A percentile compares a stretch with the other conserved stretches of the same genome.
These are phyloP conservation scores for Candida mattraensis DNA, from an alignment of 805 yeast species.

Conservation along the genomic window DNA sequence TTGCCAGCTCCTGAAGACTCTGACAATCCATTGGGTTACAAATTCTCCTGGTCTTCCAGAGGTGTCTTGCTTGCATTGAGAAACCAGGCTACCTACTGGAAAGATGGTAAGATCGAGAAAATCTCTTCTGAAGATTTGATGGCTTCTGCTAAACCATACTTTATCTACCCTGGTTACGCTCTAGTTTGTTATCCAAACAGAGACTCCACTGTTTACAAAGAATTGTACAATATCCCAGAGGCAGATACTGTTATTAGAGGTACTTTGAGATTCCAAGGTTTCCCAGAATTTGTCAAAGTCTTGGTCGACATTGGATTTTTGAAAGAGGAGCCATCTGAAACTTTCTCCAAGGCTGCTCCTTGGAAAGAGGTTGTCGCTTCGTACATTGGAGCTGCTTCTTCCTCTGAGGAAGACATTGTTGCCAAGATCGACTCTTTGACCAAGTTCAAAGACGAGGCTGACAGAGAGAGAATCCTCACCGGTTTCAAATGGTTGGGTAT, in stretches of 20 bases:
- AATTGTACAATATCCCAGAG: conserved; percentile 92
- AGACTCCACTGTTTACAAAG: conserved; percentile 92
- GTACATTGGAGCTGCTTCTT: conserved; percentile 72
- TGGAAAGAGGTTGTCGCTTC: conserved; percentile 89
- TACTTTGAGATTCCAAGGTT: conserved; percentile 96
- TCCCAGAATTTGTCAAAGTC: conserved; percentile 96
- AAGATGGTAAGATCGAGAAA: conserved; percentile 78
- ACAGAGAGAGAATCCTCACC: conserved; percentile 79
- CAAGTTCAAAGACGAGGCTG: conserved; percentile 74
- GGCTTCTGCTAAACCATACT: conserved; percentile 94
- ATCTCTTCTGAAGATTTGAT: conserved; percentile 88
- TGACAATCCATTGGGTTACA: conserved; percentile 97
- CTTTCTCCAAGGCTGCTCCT: conserved; percentile 55
- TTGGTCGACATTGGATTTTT: conserved; percentile 92
- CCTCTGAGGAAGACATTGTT: conserved; percentile 69
- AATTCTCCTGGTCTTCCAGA: conserved; percentile 98
- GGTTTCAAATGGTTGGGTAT: conserved; percentile 96
- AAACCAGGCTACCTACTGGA: conserved; percentile 87
- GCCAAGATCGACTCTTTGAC: conserved; percentile 77
- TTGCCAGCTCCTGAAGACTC: conserved; percentile 97
- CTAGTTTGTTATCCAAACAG: conserved; percentile 97
- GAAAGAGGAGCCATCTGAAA: conserved; percentile 67
- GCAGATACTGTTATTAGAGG: conserved; percentile 97
- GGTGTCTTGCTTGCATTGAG: conserved; percentile 95
- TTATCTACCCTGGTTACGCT: conserved; percentile 92